Base-by-base conservation (phyloP, 306 rosid genomes). In the Trifolium fragiferum region DNA sequence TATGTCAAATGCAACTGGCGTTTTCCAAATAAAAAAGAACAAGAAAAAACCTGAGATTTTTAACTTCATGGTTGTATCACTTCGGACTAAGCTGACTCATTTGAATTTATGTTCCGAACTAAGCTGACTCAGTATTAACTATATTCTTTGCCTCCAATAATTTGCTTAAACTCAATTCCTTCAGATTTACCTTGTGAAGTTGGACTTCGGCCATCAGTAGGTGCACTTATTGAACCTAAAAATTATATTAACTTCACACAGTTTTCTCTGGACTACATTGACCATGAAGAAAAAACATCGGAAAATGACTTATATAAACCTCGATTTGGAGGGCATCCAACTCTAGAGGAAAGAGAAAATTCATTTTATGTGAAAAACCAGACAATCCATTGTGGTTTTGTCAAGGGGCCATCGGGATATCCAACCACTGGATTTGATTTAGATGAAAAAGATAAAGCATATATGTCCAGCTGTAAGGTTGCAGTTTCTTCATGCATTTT, bases 401-500 rank as follows among this genome's bases (percentile, higher is more conserved):
- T 88, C 83, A 89, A 80, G 65, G 96, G 86, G 68, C 80, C 87
- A 59, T 80, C 43, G 2, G 90, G 86, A 78, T 73, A 73, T 83
- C 82, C 92, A 21, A 88, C 89, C 85, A 85, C 87, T 72, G 97
- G 97, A 70, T 93, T 89, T 88, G 96, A 93, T 76, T 44, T 93
- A 73, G 79, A 91, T 58, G 90, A 74, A 54, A 88, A 84, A 71
- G 98, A 91, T 72, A 87, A 68, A 81, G 88, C 82, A 27, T 89
- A 84, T 84, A 88, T 93, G 97, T 72, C 60, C 60, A 77, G 46
- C 19, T 93, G 98, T 83, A 86, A 89, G 83, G 82, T 91, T 84
- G 97, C 44, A 10, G 96, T 93, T 66, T 93, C 97, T 72, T 93
- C 98, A 13, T 93, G 98, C 92, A 93, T 93, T 80, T 93, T 93